Evolutionary conservation across 345 rosid genomes (phyloP).

Genomic region (Linum usitatissimum): DNA sequence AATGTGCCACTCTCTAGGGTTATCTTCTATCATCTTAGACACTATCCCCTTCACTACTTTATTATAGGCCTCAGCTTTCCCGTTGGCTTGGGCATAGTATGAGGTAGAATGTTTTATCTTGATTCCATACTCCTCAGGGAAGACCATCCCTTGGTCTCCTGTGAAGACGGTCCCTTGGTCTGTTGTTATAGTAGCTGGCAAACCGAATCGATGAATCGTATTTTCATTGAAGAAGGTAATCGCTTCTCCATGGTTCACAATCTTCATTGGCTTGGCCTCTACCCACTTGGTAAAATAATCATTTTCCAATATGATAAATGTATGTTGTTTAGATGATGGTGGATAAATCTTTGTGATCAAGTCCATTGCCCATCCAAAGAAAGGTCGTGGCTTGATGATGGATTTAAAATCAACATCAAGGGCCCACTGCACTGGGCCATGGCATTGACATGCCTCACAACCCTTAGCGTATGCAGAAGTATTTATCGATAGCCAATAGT

Average conservation of each 20-base stretch:
- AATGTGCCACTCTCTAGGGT: neutral
- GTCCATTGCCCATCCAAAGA: conserved; percentile 1
- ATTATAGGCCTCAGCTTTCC: neutral
- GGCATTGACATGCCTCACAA: neutral
- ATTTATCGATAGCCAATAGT: neutral
- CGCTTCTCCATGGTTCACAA: neutral
- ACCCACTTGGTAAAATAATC: conserved; percentile 6
- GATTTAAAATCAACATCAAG: neutral
- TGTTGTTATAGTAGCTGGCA: neutral
- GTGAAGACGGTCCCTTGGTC: conserved; percentile 1
- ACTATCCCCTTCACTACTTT: neutral
- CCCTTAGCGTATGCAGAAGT: neutral
- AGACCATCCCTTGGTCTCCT: neutral
- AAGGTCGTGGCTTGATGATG: neutral
- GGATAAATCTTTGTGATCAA: neutral
- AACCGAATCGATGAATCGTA: conserved; percentile 3
- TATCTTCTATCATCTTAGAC: conserved; percentile 1
- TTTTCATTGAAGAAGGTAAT: neutral
- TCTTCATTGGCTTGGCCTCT: neutral
- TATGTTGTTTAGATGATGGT: neutral
- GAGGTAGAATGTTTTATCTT: neutral
- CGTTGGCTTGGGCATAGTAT: conserved; percentile 8
- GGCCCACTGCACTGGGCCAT: neutral
- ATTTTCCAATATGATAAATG: neutral
- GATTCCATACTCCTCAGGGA: neutral